A percentile compares a stretch with the other conserved stretches of the same genome.
Evolutionary conservation across 176 grass and related monocot genomes (phyloP).

Genomic region (Urochloa ruziziensis): DNA sequence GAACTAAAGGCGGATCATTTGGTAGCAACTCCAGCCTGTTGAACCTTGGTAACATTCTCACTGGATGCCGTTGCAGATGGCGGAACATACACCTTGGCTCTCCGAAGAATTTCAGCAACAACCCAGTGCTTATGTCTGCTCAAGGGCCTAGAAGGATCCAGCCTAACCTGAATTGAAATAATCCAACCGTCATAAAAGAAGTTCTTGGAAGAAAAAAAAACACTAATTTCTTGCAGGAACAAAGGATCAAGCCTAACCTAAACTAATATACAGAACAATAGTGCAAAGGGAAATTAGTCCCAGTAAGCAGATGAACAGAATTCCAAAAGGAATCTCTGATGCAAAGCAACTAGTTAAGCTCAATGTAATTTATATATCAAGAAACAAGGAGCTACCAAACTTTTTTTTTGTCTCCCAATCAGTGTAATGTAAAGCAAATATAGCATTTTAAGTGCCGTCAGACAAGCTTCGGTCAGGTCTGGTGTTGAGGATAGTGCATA

Average conservation of each 20-base stretch:
- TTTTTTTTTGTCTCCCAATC: neutral
- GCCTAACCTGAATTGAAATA: conserved; percentile 57
- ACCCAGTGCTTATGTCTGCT: conserved; percentile 80
- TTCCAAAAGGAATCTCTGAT: neutral
- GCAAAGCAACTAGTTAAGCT: neutral
- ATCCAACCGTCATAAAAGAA: neutral
- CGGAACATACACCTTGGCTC: conserved; percentile 76
- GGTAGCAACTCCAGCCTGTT: neutral
- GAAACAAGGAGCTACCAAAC: neutral
- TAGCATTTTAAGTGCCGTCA: neutral
- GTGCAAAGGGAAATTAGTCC: neutral
- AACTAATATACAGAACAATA: neutral
- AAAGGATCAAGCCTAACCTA: neutral
- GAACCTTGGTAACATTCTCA: neutral
- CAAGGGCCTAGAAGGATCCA: conserved; percentile 84
- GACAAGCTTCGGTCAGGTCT: neutral
- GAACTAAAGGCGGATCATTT: conserved; percentile 31
- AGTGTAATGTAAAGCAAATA: neutral
- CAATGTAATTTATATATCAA: neutral
- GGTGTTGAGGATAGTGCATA: neutral
- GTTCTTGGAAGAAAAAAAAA: neutral
- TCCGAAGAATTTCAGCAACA: conserved; percentile 77
- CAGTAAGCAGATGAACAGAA: conserved; percentile 8
- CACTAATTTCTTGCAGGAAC: neutral
- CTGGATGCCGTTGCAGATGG: conserved; percentile 30